Conservation (phyloP, 208 protist species). For the Crithidia sp. region DNA sequence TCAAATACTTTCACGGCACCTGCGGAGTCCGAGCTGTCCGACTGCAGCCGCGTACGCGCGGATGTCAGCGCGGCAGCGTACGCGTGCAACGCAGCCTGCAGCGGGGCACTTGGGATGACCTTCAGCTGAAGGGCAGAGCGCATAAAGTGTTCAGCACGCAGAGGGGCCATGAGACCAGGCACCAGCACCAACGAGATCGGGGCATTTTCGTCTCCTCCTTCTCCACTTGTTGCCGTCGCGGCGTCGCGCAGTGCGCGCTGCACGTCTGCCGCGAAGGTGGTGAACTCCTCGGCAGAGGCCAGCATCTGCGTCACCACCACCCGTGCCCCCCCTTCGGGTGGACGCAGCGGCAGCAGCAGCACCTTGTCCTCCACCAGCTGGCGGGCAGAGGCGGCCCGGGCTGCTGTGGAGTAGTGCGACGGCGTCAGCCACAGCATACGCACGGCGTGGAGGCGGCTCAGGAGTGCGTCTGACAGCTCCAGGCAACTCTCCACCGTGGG, state of each 20-base stretch:
- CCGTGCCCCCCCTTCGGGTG: neutral
- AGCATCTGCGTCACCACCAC: slow-evolving; percentile 51
- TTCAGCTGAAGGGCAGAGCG: slow-evolving; percentile 34
- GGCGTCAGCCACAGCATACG: slow-evolving; percentile 23
- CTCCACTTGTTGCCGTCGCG: too few relatives aligned
- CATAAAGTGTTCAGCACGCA: slow-evolving; percentile 30
- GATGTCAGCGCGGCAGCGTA: slow-evolving; percentile 21
- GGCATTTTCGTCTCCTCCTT: too few relatives aligned
- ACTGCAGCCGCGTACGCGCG: neutral
- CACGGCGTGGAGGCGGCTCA: slow-evolving; percentile 16
- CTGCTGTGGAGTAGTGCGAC: slow-evolving; percentile 15
- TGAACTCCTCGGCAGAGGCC: slow-evolving; percentile 41
- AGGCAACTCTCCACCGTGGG: slow-evolving; percentile 8
- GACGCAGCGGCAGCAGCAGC: neutral
- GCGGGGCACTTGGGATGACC: slow-evolving; percentile 29
- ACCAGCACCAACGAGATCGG: slow-evolving; percentile 20
- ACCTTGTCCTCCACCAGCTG: slow-evolving; percentile 12
- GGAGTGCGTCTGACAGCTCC: neutral
- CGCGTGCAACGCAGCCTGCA: slow-evolving; percentile 30
- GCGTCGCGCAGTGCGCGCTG: slow-evolving; percentile 20
- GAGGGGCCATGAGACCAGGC: slow-evolving; percentile 37
- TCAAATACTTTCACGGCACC: slow-evolving; percentile 7
- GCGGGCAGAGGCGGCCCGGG: slow-evolving; percentile 11
- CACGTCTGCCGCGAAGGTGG: slow-evolving; percentile 28
- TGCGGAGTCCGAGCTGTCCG: neutral